phyloP scores from a whole-genome alignment of 2,329 filamentous ascomycete genomes.

The Calonectria pteridis region DNA sequence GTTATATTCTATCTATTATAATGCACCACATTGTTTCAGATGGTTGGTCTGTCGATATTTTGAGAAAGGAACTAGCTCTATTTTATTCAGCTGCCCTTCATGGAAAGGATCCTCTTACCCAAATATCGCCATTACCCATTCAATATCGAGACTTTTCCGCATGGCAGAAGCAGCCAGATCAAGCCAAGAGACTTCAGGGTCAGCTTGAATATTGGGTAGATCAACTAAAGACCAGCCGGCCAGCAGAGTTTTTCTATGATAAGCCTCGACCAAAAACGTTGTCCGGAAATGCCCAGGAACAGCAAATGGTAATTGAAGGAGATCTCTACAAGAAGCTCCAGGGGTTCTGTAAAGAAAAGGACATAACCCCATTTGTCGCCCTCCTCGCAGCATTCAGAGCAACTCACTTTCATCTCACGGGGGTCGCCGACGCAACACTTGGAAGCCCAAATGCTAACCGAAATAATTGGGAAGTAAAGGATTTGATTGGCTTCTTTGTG shows the following conservation, averaged over 20 bases:
- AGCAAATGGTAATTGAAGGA: neutral
- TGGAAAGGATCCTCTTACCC: neutral
- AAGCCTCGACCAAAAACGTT: neutral
- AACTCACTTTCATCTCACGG: constrained; percentile 41
- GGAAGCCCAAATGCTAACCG: constrained; percentile 39
- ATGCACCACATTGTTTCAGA: constrained; percentile 43
- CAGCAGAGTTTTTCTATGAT: neutral
- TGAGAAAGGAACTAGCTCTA: too few species aligned
- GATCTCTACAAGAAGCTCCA: neutral
- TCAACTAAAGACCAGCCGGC: neutral
- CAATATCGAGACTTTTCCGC: neutral
- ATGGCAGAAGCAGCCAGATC: neutral
- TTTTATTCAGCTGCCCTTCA: neutral
- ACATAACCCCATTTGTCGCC: neutral
- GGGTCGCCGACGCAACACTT: constrained; percentile 35
- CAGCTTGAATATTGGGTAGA: neutral
- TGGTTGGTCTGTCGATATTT: constrained; percentile 39
- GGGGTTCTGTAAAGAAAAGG: neutral
- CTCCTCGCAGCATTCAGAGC: constrained; percentile 40
- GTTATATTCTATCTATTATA: constrained; percentile 30
- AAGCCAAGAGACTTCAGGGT: neutral
- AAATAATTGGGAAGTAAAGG: constrained; percentile 26
- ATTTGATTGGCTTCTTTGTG: constrained; percentile 43
- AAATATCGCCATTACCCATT: neutral
- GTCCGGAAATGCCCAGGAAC: neutral